Evolutionary conservation across 2,329 filamentous ascomycete genomes (phyloP).

Genomic region (Dactylellina drechsleri): DNA sequence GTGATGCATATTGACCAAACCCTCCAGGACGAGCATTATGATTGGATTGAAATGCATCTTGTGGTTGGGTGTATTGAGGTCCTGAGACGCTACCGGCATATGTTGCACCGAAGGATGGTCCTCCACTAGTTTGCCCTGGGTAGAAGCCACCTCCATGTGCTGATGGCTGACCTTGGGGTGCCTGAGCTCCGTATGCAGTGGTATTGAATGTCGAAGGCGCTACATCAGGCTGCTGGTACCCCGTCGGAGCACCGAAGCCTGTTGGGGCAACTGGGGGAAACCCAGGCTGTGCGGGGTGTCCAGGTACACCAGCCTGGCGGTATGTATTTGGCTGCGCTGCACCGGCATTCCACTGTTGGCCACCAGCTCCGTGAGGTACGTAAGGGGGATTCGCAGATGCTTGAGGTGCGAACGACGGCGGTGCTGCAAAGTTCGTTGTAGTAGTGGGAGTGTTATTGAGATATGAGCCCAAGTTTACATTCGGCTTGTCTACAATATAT

Average conservation of each 20-base stretch:
- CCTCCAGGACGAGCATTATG: constrained; percentile 36
- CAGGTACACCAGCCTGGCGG: constrained; percentile 32
- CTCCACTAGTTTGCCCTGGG: constrained; percentile 35
- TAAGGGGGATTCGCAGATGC: constrained; percentile 37
- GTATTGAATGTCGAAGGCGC: constrained; percentile 25
- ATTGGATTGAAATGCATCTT: constrained; percentile 34
- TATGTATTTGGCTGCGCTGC: constrained; percentile 35
- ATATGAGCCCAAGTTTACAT: constrained; percentile 48
- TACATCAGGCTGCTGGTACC: constrained; percentile 40
- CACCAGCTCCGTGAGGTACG: constrained; percentile 38
- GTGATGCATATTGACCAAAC: constrained; percentile 46
- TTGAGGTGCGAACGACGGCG: constrained; percentile 45
- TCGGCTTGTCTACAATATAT: constrained; percentile 37
- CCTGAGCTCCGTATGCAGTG: constrained; percentile 37
- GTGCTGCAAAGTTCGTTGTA: constrained; percentile 51
- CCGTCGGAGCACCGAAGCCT: constrained; percentile 36
- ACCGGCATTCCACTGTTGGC: constrained; percentile 49
- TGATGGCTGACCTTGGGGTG: constrained; percentile 24
- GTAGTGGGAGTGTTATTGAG: constrained; percentile 53
- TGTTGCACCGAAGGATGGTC: constrained; percentile 39
- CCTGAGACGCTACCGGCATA: constrained; percentile 49
- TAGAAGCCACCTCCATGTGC: constrained; percentile 39
- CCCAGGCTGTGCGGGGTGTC: constrained; percentile 25
- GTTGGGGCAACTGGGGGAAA: constrained; percentile 36
- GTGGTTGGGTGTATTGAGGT: constrained; percentile 42